These are phyloP conservation scores for Penicillium mononematosum DNA, from an alignment of 495 filamentous ascomycete genomes.

Conservation along the genomic window DNA sequence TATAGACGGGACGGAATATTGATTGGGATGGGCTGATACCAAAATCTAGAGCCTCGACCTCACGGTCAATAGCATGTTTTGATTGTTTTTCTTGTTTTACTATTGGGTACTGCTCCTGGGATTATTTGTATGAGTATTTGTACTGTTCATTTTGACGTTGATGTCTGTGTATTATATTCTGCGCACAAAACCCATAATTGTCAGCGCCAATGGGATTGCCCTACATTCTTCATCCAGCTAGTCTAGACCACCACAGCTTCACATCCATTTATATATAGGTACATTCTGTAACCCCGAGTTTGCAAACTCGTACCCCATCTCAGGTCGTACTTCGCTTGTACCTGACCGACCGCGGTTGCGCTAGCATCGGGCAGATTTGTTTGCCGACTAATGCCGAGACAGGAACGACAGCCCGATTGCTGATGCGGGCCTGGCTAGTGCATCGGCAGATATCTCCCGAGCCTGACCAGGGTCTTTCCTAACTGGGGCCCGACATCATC, in stretches of 20 bases:
- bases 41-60: conserved; percentile 47
- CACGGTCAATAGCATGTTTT: conserved; percentile 40
- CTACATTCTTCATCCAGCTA: conserved; percentile 2
- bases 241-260: conserved; percentile 17
- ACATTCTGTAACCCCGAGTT: conserved; percentile 2
- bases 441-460: conserved; percentile 21
- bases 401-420: conserved; percentile 28
- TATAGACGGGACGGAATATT: conserved; percentile 45
- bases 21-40: conserved; percentile 49
- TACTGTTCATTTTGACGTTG: conserved; percentile 15
- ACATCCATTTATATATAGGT: not conserved
- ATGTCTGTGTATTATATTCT: conserved; percentile 26
- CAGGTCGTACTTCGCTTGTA: conserved; percentile 10
- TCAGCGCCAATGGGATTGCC: conserved; percentile 15
- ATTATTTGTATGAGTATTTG: conserved; percentile 19
- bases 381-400: conserved; percentile 25
- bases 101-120: conserved; percentile 12
- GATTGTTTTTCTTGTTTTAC: conserved; percentile 30
- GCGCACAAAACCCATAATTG: conserved; percentile 13
- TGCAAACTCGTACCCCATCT: not conserved
- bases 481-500: conserved; percentile 25
- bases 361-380: conserved; percentile 32
- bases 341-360: conserved; percentile 15
- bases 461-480: conserved; percentile 11
- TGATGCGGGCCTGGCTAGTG: conserved; percentile 18